Conservation (phyloP, 257 asterid species). For the Solanum corneliomulleri region DNA sequence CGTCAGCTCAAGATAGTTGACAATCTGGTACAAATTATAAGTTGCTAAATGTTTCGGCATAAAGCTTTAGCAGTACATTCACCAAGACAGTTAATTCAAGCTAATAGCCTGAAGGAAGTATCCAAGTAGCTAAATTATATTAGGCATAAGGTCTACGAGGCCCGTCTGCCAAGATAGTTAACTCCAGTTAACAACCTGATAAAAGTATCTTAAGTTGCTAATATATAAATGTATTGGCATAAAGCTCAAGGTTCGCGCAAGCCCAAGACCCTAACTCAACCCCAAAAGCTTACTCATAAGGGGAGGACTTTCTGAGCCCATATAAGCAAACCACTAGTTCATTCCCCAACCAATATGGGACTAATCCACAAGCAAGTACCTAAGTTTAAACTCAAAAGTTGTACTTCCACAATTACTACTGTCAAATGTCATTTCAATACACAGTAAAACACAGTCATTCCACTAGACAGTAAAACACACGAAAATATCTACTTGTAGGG, state of each 20-base stretch:
- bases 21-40: not conserved
- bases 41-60: not conserved
- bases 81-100: not conserved
- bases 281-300: not conserved
- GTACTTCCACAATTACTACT: not conserved
- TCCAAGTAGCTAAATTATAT: not conserved
- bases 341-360: not conserved
- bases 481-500: not conserved
- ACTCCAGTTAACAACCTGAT: not conserved
- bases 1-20: not conserved
- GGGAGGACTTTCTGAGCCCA: not conserved
- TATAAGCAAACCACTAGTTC: not conserved
- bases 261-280: not conserved
- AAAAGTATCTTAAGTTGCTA: not conserved
- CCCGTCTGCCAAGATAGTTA: not conserved
- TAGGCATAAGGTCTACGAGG: not conserved
- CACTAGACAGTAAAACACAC: not conserved
- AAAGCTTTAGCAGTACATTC: not conserved
- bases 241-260: not conserved
- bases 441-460: not conserved
- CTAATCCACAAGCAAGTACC: not conserved
- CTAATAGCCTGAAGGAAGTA: not conserved
- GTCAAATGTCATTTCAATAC: not conserved
- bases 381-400: not conserved
- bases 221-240: not conserved